Evolutionary conservation across 2,329 filamentous ascomycete genomes (phyloP).

Genomic region (Trichocomaceae sp.): DNA sequence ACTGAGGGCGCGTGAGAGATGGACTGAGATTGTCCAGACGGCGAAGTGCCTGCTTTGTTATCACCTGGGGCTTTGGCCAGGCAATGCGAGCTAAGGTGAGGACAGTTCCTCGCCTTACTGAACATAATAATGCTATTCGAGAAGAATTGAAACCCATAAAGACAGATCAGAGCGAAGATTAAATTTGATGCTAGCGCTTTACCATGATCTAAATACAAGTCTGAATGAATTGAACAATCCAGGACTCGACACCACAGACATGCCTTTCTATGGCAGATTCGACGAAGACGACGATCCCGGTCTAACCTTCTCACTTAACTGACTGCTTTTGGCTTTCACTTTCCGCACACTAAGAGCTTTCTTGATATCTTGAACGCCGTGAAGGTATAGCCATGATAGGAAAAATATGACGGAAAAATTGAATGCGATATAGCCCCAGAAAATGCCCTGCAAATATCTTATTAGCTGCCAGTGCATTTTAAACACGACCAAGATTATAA

Average conservation of each 20-base stretch:
- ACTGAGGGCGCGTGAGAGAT: constrained; percentile 45
- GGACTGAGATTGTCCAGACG: constrained; percentile 49
- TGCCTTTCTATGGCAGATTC: not conserved
- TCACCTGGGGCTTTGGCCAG: constrained; percentile 41
- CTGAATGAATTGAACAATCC: too few relatives aligned
- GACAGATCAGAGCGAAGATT: not conserved
- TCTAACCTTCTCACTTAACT: not conserved
- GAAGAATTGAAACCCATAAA: constrained; percentile 37
- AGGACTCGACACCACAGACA: not conserved
- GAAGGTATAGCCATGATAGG: constrained; percentile 51
- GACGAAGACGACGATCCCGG: not conserved
- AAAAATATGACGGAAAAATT: constrained; percentile 53
- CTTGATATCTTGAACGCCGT: constrained; percentile 28
- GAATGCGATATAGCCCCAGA: constrained; percentile 58
- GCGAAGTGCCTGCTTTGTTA: constrained; percentile 44
- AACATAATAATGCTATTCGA: constrained; percentile 47
- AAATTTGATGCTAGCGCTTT: not conserved
- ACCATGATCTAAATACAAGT: not conserved
- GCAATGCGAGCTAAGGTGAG: constrained; percentile 26
- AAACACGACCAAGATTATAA: not conserved
- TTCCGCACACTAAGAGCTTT: constrained; percentile 17
- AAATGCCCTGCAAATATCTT: constrained; percentile 45
- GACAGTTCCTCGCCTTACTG: constrained; percentile 44
- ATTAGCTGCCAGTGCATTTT: not conserved
- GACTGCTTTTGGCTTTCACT: constrained; percentile 19